Evolutionary conservation across 2,329 filamentous ascomycete genomes (phyloP).

Genomic region (Aspergillus terreus): DNA sequence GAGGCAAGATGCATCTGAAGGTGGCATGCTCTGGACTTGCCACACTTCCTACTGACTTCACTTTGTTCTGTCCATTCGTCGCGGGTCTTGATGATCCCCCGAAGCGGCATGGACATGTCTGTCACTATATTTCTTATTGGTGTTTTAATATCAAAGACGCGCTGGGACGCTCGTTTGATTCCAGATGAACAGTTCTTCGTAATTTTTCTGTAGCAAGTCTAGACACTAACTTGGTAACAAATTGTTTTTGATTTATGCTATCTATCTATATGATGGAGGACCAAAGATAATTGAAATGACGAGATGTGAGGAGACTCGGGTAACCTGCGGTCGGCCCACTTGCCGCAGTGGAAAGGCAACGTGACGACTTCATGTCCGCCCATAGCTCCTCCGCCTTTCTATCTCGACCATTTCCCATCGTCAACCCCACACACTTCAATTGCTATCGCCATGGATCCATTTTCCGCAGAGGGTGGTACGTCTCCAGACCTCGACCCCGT

Average conservation of each 20-base stretch:
- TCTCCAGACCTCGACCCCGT: not conserved
- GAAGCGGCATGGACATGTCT: constrained; percentile 8
- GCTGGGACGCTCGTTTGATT: constrained; percentile 17
- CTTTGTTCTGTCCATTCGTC: constrained; percentile 1
- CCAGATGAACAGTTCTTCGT: not conserved
- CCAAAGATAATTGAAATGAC: too few species aligned
- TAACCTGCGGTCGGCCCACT: constrained; percentile 12
- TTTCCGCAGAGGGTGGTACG: constrained; percentile 60
- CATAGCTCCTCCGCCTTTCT: not conserved
- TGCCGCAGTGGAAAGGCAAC: constrained; percentile 17
- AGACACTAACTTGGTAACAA: too few species aligned
- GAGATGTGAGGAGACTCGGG: constrained; percentile 3
- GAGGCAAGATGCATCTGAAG: constrained; percentile 4
- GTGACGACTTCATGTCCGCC: constrained; percentile 18
- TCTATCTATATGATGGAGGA: too few species aligned
- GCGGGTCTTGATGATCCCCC: constrained; percentile 10
- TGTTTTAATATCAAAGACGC: constrained; percentile 19
- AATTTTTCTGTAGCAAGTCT: not conserved
- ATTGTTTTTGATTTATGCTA: too few species aligned
- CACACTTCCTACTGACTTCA: constrained; percentile 4
- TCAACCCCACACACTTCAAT: not conserved
- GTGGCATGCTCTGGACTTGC: not conserved
- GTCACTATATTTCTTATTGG: constrained; percentile 15
- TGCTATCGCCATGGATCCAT: constrained; percentile 54
- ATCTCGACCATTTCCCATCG: not conserved